Evolutionary conservation across 2,329 filamentous ascomycete genomes (phyloP).

Genomic region (Cordyceps javanica): DNA sequence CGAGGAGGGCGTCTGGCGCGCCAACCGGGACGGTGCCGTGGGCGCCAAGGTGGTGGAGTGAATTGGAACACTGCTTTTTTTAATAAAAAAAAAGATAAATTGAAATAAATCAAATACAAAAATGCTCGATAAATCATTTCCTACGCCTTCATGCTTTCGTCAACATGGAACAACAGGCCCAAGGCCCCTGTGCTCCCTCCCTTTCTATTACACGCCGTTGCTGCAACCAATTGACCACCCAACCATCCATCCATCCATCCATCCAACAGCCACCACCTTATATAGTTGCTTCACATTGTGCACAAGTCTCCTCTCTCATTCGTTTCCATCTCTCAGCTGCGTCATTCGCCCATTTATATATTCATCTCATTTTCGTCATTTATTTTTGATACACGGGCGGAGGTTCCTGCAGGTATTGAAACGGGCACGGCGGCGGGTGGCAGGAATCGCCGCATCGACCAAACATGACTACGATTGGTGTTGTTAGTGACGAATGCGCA

Average conservation of each 20-base stretch:
- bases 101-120: not conserved
- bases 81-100: not conserved
- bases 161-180: no score
- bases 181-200: no score
- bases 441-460: conserved; percentile 21
- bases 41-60: conserved; percentile 40
- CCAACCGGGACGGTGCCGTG: conserved; percentile 68
- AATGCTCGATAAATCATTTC: not conserved
- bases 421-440: conserved; percentile 30
- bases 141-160: not conserved
- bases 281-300: no score
- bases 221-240: no score
- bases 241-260: no score
- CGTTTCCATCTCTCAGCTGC: not conserved
- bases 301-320: no score
- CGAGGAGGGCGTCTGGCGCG: conserved; percentile 77
- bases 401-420: conserved; percentile 32
- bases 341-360: not conserved
- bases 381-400: conserved; percentile 29
- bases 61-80: not conserved
- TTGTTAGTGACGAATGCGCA: not conserved
- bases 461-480: conserved; percentile 31
- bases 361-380: not conserved
- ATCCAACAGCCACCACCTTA: no score
- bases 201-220: no score